A percentile compares a stretch with the other conserved stretches of the same genome.
phyloP scores from a whole-genome alignment of 2,329 filamentous ascomycete genomes.

The Fusarium ambrosium region DNA sequence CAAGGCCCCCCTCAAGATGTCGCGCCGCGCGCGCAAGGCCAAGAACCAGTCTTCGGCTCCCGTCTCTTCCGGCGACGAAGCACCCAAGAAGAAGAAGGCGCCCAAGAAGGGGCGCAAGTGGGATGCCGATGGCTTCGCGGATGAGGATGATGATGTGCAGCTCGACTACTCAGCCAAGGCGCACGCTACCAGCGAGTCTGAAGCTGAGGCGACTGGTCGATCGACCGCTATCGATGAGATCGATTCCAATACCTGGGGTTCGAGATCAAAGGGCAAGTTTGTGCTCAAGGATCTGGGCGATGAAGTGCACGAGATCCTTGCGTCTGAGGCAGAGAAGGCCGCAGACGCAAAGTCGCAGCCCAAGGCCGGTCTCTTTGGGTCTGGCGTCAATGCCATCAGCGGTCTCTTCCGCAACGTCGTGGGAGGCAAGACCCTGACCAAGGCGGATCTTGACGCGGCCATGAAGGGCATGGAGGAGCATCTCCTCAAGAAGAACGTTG shows the following conservation, averaged over 20 bases:
- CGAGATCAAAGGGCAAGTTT: conserved; percentile 90
- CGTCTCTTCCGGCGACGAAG: conserved; percentile 88
- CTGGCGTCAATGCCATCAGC: conserved; percentile 84
- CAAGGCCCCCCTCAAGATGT: conserved; percentile 83
- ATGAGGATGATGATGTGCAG: conserved; percentile 83
- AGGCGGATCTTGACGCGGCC: conserved; percentile 89
- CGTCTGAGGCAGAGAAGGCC: conserved; percentile 75
- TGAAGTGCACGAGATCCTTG: conserved; percentile 90
- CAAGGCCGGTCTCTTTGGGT: conserved; percentile 78
- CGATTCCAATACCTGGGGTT: conserved; percentile 86
- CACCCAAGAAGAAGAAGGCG: conserved; percentile 68
- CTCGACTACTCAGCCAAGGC: conserved; percentile 88
- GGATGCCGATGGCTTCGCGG: conserved; percentile 89
- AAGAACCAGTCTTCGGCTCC: conserved; percentile 76
- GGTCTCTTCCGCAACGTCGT: conserved; percentile 95
- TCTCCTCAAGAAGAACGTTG: conserved; percentile 94
- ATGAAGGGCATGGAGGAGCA: conserved; percentile 98
- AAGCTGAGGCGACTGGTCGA: conserved; percentile 63
- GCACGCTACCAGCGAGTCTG: conserved; percentile 67
- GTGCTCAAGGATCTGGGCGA: conserved; percentile 93
- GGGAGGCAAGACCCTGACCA: conserved; percentile 91
- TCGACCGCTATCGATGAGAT: conserved; percentile 78
- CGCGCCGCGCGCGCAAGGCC: conserved; percentile 80
- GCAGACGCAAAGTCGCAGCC: conserved; percentile 61
- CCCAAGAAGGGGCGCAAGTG: conserved; percentile 95